Evolutionary conservation across 176 grass and related monocot genomes (phyloP), one percentile per base, ranked within the genome.

Genomic region (Oryza meyeriana): DNA sequence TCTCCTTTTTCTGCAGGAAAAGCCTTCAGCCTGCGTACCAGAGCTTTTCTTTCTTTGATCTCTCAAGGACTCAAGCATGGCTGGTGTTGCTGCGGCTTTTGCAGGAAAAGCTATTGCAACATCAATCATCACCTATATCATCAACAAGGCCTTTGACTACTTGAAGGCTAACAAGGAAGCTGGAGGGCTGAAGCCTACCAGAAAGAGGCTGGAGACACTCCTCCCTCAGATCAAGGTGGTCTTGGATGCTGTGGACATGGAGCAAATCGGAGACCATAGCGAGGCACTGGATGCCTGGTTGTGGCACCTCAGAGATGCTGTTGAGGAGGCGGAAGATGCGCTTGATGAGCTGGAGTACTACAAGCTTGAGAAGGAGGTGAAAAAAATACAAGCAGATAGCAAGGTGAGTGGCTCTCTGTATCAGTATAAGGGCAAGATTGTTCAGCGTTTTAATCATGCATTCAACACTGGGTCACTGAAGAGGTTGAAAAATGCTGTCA

Each of bases 291-390:
- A 87, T 10, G 55, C 45, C 26, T 87, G 77, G 85, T 27, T 87
- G 61, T 87, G 85, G 85, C 85, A 76, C 42, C 79, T 82, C 31
- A 66, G 79, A 81, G 79, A 76, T 69, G 78, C 78, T 11, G 79
- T 87, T 14, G 78, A 87, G 32, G 79, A 70, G 73, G 85, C 78
- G 6, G 61, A 70, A 4, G 61, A 87, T 36, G 78, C 44, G 26
- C 34, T 77, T 6, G 63, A 88, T 16, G 79, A 83, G 59, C 29
- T 88, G 10, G 85, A 83, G n/a, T 88, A 83, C 61, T 29, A 48
- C 28, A 68, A 70, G 47, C 79, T 88, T 16, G 45, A 88, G 72
- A 30, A 59, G 69, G 20, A 25, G 7, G 73, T 57, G 3, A 45
- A 45, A 34, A 41, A 69, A 84, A 3, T 57, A 9, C 35, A 35